Percentiles rank a stretch among this genome's conserved stretches.
These are phyloP conservation scores for Lachancea mirantina DNA, from an alignment of 805 yeast species.

Conservation along the genomic window DNA sequence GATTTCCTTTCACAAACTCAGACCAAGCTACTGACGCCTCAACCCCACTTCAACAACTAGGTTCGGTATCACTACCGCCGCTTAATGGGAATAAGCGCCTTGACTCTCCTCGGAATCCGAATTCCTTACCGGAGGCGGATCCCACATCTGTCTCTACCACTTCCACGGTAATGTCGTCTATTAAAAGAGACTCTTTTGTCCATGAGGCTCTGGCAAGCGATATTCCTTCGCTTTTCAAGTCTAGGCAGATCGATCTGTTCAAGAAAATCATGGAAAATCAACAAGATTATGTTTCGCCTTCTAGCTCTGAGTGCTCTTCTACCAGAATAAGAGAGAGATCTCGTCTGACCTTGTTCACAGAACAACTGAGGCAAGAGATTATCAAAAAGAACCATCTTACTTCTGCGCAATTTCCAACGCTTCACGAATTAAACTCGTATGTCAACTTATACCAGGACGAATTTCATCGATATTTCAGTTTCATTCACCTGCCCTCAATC, in stretches of 20 bases:
- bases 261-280: constrained; percentile 33
- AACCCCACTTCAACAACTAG: too few relatives aligned
- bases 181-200: too few relatives aligned
- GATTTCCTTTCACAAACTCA: constrained; percentile 34
- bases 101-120: background rate
- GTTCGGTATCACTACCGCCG: too few relatives aligned
- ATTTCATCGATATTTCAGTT: constrained; percentile 77
- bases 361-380: constrained; percentile 47
- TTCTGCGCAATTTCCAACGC: constrained; percentile 60
- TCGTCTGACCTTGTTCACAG: constrained; percentile 37
- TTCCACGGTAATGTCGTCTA: too few relatives aligned
- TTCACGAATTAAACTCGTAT: constrained; percentile 71
- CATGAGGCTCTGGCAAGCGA: constrained; percentile 31
- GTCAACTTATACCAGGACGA: constrained; percentile 67
- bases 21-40: constrained; percentile 5
- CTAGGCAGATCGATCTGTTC: constrained; percentile 60
- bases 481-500: constrained; percentile 66
- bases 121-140: background rate
- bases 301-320: constrained; percentile 4
- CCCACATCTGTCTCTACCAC: background rate
- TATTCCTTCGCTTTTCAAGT: constrained; percentile 53
- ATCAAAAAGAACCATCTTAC: constrained; percentile 46
- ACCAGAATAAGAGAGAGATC: constrained; percentile 5
- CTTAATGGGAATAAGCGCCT: too few relatives aligned
- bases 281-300: constrained; percentile 6